Base-by-base conservation (phyloP, 1,139 yeast species). In the Nakaseomyces uthaithaninus region DNA sequence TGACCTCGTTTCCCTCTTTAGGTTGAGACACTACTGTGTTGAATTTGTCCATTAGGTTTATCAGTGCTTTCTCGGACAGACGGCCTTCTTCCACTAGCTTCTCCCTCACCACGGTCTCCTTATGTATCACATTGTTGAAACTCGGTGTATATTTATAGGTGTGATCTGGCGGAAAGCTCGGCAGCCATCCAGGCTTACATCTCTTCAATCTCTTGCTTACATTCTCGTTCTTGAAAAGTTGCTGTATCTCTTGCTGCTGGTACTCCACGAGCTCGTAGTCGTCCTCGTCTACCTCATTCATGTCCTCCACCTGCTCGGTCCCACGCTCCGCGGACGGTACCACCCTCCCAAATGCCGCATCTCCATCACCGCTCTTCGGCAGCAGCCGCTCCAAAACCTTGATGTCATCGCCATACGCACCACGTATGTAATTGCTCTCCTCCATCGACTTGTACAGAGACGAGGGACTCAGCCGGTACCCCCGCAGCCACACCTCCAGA, bases 81-180 rank as follows among this genome's bases (percentile, higher is more conserved):
- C 85, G 66, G 22, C 94, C 83, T 58, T 89, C 95, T 44, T 77
- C 79, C 3, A 84, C 91, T 41, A 87, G 66, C 52, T 74, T 74
- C 44, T 82, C 72, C 46, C 93, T 67, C 39, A 89, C 69, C 43
- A 74, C 67, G 46, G 81, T 75, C 51, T 89, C 85, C 55, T 85
- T 93, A 0, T 80, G 73, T n/a, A 79, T 63, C 15, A 80, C 68
- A 23, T 75, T 67, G 47, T 77, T 70, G 56, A 69, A 85, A 45
- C 72, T 70, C 0, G 94, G 81, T 0, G 95, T 83, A 40, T 76
- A 72, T 60, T 76, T 78, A 57, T 81, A 89, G 0, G 97, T 89
- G 60, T 87, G 93, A 53, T 85, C 95, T 0, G 97, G 95, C 1
- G 97, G 97, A 27, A 87, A 68, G 17, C 77, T 78, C 0, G 97